Percentiles rank a stretch among this genome's conserved stretches.
Conservation (phyloP, 768 basidiomycete genomes). For the Polyporus arcularius region DNA sequence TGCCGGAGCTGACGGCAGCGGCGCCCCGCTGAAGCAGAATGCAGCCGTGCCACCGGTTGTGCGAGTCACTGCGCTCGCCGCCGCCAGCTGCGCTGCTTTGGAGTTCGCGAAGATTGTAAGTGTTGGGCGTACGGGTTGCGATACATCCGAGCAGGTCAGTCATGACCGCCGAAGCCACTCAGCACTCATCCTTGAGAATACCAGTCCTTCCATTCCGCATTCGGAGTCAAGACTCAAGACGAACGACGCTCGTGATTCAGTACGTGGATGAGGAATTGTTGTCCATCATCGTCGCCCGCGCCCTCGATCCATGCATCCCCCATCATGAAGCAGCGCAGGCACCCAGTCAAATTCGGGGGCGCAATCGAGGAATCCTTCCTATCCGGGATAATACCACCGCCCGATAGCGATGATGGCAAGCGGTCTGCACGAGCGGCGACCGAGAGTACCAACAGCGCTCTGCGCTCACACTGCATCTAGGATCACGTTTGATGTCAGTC, state of each 20-base stretch:
- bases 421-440: conserved; percentile 7
- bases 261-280: too few species aligned
- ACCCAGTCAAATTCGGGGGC: neutral
- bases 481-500: conserved; percentile 10
- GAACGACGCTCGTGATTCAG: too few species aligned
- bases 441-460: conserved; percentile 8
- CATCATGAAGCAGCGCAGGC: neutral
- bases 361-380: neutral
- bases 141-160: too few species aligned
- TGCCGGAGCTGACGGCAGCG: neutral
- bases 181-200: neutral
- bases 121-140: too few species aligned
- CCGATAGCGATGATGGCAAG: neutral
- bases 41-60: neutral
- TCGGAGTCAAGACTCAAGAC: too few species aligned
- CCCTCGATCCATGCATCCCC: neutral
- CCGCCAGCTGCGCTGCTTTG: too few species aligned
- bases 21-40: neutral
- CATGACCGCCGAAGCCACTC: too few species aligned
- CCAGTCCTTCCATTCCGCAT: neutral
- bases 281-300: too few species aligned
- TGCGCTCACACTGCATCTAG: conserved; percentile 13
- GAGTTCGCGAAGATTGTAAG: too few species aligned
- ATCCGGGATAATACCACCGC: neutral
- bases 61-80: neutral